These are phyloP conservation scores for Russula dissimulans DNA, from an alignment of 768 basidiomycete species.

Conservation along the genomic window DNA sequence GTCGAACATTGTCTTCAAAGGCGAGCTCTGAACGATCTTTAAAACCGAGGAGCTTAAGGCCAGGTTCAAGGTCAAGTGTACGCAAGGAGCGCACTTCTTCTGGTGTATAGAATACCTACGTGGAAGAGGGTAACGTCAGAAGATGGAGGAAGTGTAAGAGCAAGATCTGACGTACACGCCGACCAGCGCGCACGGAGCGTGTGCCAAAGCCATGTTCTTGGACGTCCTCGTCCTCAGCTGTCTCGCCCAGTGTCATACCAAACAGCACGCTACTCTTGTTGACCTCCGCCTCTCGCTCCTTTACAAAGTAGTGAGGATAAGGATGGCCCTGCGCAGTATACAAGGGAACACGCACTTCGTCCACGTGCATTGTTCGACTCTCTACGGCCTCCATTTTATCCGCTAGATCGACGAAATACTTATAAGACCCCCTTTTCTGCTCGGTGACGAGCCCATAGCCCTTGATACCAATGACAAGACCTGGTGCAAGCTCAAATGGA, in stretches of 20 bases:
- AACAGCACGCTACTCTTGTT: slow-evolving; percentile 30
- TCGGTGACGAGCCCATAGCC: slow-evolving; percentile 88
- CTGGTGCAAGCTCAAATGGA: slow-evolving; percentile 69
- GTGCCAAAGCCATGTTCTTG: slow-evolving; percentile 29
- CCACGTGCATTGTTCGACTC: slow-evolving; percentile 62
- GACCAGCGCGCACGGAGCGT: slow-evolving; percentile 39
- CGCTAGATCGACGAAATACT: slow-evolving; percentile 74
- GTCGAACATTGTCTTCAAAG: slow-evolving; percentile 89
- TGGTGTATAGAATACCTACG: slow-evolving; percentile 74
- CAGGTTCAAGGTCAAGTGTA: slow-evolving; percentile 71
- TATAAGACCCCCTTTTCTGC: slow-evolving; percentile 75
- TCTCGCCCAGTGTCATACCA: slow-evolving; percentile 35
- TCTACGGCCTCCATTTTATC: slow-evolving; percentile 70
- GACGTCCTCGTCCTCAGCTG: slow-evolving; percentile 27
- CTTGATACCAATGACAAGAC: slow-evolving; percentile 70
- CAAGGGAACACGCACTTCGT: slow-evolving; percentile 44
- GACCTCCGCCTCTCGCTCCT: slow-evolving; percentile 31
- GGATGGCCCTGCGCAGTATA: not conserved
- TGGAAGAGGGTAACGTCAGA: not conserved
- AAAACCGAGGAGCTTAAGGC: slow-evolving; percentile 89
- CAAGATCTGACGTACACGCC: slow-evolving; percentile 36
- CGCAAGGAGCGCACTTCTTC: slow-evolving; percentile 78
- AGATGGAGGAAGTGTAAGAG: not conserved
- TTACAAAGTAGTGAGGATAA: not conserved
- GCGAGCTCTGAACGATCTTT: slow-evolving; percentile 58